Conservation (phyloP, 2,329 filamentous ascomycete species). For the Chaetomium strumarium region DNA sequence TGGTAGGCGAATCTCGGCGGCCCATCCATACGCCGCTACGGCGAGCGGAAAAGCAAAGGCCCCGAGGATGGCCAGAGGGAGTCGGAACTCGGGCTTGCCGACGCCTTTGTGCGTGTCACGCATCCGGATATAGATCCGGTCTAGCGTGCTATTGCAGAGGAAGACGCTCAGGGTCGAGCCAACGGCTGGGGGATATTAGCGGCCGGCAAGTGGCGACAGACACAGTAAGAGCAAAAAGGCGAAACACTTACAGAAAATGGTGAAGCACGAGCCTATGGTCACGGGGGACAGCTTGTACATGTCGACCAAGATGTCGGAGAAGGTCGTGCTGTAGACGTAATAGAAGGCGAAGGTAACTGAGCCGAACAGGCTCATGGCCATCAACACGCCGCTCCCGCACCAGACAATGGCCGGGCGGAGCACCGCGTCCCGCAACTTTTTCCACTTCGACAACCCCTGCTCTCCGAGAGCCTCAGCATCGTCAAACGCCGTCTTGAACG, state of each 20-base stretch:
- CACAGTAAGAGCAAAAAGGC: too few relatives aligned
- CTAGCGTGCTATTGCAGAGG: constrained; percentile 45
- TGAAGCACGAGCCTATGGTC: constrained; percentile 46
- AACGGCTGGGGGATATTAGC: constrained; percentile 31
- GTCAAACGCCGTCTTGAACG: constrained; percentile 31
- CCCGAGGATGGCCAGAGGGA: constrained; percentile 46
- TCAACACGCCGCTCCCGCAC: constrained; percentile 45
- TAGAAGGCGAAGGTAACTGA: constrained; percentile 46
- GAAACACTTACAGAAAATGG: constrained; percentile 45
- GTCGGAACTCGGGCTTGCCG: constrained; percentile 48
- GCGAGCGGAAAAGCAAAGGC: constrained; percentile 41
- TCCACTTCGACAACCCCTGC: constrained; percentile 20
- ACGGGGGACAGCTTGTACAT: constrained; percentile 46
- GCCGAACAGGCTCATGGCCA: constrained; percentile 41
- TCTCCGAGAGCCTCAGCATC: constrained; percentile 9
- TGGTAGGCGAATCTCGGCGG: constrained; percentile 38
- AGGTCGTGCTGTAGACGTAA: constrained; percentile 49
- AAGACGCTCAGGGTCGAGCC: constrained; percentile 44
- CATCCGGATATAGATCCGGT: constrained; percentile 48
- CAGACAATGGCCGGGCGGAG: constrained; percentile 40
- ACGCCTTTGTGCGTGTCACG: constrained; percentile 34
- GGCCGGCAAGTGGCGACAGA: constrained; percentile 11
- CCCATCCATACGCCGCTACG: constrained; percentile 47
- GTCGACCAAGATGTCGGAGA: constrained; percentile 44
- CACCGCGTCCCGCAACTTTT: constrained; percentile 36